Conservation (phyloP, 139 green algal genomes). For the Desmodesmus armatus region DNA sequence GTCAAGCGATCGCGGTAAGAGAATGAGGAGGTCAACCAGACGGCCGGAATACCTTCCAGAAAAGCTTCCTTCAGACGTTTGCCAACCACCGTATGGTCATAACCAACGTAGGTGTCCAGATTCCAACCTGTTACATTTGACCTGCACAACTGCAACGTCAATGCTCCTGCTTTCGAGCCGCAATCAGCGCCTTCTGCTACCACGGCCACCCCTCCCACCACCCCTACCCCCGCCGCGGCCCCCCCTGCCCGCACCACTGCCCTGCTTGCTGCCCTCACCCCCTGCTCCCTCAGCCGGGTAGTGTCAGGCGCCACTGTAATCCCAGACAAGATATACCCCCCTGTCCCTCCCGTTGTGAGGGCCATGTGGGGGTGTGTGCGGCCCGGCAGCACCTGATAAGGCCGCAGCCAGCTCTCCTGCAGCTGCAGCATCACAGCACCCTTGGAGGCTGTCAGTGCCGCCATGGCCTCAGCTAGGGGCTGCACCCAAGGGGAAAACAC, state of each 20-base stretch:
- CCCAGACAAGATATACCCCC: conserved; percentile 86
- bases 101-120: too few relatives aligned
- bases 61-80: too few relatives aligned
- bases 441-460: conserved; percentile 36
- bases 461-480: conserved; percentile 77
- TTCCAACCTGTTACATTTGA: too few relatives aligned
- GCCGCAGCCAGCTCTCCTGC: conserved; percentile 82
- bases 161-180: too few relatives aligned
- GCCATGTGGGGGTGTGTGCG: conserved; percentile 89
- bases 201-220: conserved; percentile 9
- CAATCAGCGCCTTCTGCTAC: too few relatives aligned
- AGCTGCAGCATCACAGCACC: conserved; percentile 70
- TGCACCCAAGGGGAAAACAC: conserved; percentile 72
- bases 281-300: neutral
- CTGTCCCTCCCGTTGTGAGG: conserved; percentile 70
- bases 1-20: too few relatives aligned
- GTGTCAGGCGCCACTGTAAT: conserved; percentile 52
- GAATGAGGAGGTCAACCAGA: too few relatives aligned
- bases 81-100: too few relatives aligned
- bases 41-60: too few relatives aligned
- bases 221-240: neutral
- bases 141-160: too few relatives aligned
- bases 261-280: neutral
- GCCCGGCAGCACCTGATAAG: conserved; percentile 85
- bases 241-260: neutral